Percentiles rank a stretch among this genome's conserved stretches.
Evolutionary conservation across 2,329 filamentous ascomycete genomes (phyloP).

Genomic region (Magnaporthiopsis incrustans): DNA sequence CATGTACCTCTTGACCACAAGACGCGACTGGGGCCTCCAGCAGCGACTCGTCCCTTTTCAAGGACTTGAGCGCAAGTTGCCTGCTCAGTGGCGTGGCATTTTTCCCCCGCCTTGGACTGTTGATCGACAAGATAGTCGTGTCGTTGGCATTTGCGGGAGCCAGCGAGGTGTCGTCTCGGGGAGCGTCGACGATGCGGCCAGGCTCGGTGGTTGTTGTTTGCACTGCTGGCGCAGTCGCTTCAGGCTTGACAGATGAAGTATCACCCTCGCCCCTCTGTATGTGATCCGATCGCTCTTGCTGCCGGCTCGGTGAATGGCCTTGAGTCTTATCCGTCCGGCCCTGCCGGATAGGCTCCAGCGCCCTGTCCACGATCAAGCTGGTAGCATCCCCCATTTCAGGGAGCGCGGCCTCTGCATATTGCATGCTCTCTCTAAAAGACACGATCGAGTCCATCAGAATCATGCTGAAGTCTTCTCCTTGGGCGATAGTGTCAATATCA

Average conservation of each 20-base stretch:
- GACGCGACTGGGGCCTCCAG: slow-evolving; percentile 9
- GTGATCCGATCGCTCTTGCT: neutral
- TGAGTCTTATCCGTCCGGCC: slow-evolving; percentile 11
- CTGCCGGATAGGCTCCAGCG: slow-evolving; percentile 42
- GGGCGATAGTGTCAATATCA: slow-evolving; percentile 20
- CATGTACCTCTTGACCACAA: slow-evolving; percentile 4
- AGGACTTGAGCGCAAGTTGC: slow-evolving; percentile 17
- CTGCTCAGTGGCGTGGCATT: slow-evolving; percentile 15
- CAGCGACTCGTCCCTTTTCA: slow-evolving; percentile 11
- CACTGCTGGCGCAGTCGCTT: neutral
- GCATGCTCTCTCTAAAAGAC: slow-evolving; percentile 36
- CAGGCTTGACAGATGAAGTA: too few species aligned
- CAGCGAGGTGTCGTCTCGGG: neutral
- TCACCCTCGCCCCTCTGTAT: neutral
- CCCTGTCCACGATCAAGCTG: slow-evolving; percentile 47
- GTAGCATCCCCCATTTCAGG: slow-evolving; percentile 48
- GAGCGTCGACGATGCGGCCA: neutral
- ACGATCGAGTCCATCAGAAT: slow-evolving; percentile 26
- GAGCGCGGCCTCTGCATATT: slow-evolving; percentile 24
- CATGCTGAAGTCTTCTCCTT: slow-evolving; percentile 22
- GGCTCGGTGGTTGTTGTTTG: neutral
- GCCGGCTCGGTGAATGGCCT: neutral
- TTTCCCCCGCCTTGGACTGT: slow-evolving; percentile 5
- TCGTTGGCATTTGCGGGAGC: neutral
- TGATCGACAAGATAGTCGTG: neutral